These are phyloP conservation scores for Mycena filopes DNA, from an alignment of 768 basidiomycete genomes.

Conservation along the genomic window DNA sequence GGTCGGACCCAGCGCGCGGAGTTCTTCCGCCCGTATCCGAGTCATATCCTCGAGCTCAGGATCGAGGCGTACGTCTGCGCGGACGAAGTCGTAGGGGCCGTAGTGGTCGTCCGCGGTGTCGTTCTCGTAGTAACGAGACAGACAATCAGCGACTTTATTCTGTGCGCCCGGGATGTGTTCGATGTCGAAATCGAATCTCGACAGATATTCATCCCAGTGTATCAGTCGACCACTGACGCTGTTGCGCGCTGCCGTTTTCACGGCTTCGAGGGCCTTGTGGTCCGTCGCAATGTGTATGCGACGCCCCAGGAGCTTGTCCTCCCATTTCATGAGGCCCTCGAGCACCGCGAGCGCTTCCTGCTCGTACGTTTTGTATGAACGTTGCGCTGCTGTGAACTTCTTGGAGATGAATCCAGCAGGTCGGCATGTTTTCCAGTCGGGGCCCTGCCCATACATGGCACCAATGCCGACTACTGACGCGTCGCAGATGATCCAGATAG, in stretches of 20 bases:
- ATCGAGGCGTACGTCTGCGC: neutral
- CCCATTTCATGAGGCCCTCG: neutral
- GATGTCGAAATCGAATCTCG: constrained; percentile 26
- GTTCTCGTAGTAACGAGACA: constrained; percentile 7
- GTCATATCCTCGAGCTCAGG: constrained; percentile 3
- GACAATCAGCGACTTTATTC: constrained; percentile 17
- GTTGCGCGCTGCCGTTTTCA: neutral
- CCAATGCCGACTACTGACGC: neutral
- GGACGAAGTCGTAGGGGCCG: neutral
- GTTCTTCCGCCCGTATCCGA: neutral
- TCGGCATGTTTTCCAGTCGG: neutral
- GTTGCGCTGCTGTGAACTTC: constrained; percentile 6
- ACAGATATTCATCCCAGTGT: constrained; percentile 26
- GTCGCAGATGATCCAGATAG: constrained; percentile 12
- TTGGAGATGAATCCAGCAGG: constrained; percentile 13
- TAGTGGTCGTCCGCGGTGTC: neutral
- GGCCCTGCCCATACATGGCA: constrained; percentile 7
- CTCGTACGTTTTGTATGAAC: constrained; percentile 13
- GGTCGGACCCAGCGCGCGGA: neutral
- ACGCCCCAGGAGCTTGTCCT: neutral
- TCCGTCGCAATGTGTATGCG: neutral
- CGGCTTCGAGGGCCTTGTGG: neutral
- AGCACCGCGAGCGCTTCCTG: constrained; percentile 1
- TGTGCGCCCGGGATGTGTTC: neutral
- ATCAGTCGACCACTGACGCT: neutral